Percentiles rank a stretch among this genome's conserved stretches.
Evolutionary conservation across 2,329 filamentous ascomycete genomes (phyloP).

Genomic region (Lachnellula subtilissima): DNA sequence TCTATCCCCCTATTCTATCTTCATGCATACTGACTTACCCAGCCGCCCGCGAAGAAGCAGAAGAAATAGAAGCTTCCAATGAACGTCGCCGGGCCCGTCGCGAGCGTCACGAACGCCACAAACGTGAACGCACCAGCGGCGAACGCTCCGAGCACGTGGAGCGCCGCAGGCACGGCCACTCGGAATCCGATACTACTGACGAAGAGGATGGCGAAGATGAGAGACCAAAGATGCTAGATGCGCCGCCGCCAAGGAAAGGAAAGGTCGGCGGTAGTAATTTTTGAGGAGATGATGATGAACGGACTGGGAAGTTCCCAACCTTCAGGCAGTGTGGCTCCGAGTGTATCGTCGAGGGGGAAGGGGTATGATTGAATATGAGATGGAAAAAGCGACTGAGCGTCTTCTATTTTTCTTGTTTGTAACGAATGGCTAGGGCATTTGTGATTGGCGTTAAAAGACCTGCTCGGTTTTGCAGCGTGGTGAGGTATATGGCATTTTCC

Average conservation of each 20-base stretch:
- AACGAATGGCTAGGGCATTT: too few relatives aligned
- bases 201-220: slow-evolving; percentile 16
- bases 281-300: slow-evolving; percentile 27
- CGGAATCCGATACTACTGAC: slow-evolving; percentile 7
- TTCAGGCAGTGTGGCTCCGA: background rate
- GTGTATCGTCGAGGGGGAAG: background rate
- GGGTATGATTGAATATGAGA: background rate
- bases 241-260: slow-evolving; percentile 16
- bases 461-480: too few relatives aligned
- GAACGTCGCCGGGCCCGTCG: slow-evolving; percentile 28
- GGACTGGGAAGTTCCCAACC: slow-evolving; percentile 14
- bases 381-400: background rate
- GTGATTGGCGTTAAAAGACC: too few relatives aligned
- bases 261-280: slow-evolving; percentile 11
- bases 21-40: slow-evolving; percentile 4
- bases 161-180: slow-evolving; percentile 12
- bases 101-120: slow-evolving; percentile 30
- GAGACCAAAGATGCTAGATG: slow-evolving; percentile 25
- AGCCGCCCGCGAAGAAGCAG: slow-evolving; percentile 29
- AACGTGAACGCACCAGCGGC: slow-evolving; percentile 23
- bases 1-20: background rate
- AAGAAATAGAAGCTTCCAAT: slow-evolving; percentile 20
- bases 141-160: slow-evolving; percentile 7
- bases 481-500: too few relatives aligned
- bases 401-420: too few relatives aligned